phyloP scores from a whole-genome alignment of 441 rosid species.

The Croton setiger region DNA sequence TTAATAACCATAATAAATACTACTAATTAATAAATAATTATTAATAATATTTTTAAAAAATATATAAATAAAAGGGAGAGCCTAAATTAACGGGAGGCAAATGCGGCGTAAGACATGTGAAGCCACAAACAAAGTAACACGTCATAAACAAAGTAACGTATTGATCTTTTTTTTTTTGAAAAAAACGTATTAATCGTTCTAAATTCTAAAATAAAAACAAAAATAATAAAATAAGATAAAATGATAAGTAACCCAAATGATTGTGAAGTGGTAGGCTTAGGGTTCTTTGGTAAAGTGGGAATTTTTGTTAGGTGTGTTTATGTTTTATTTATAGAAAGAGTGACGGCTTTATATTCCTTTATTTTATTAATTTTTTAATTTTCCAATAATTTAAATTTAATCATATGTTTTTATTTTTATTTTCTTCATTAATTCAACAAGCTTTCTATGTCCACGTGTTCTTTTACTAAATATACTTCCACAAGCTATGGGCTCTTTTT shows the following conservation, averaged over 20 bases:
- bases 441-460: neutral
- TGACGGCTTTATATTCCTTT: conserved; percentile 60
- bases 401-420: no score
- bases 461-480: conserved; percentile 28
- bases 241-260: conserved; percentile 27
- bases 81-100: conserved; percentile 45
- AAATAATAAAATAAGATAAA: neutral
- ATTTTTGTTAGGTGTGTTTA: conserved; percentile 12
- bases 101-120: conserved; percentile 38
- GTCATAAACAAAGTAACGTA: conserved; percentile 38
- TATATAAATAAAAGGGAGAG: neutral
- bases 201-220: no score
- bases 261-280: conserved; percentile 32
- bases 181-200: conserved; percentile 34
- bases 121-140: conserved; percentile 33
- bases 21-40: neutral
- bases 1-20: no score
- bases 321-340: conserved; percentile 46
- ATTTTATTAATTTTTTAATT: neutral
- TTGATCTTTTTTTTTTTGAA: conserved; percentile 9
- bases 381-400: neutral
- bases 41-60: neutral
- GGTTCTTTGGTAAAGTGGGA: conserved; percentile 33
- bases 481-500: conserved; percentile 30
- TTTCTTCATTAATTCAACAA: neutral